Base-by-base conservation (phyloP, 208 protist species). In the Leishmania tarentolae region DNA sequence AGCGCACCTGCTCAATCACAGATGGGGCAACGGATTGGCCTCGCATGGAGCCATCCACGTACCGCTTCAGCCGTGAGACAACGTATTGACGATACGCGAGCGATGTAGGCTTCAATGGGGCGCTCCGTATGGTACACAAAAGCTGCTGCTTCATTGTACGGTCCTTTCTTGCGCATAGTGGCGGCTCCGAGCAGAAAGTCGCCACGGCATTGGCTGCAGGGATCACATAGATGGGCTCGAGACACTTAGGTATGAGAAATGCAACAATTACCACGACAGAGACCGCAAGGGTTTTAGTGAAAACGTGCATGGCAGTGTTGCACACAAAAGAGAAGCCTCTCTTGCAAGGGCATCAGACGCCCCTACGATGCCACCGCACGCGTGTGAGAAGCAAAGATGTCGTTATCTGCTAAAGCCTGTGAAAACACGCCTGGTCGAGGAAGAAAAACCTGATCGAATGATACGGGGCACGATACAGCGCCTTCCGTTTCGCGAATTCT, bases 1-100 rank as follows among this genome's bases (percentile, higher is more conserved):
- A 78, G 6, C 59, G 72, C 40, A 96, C 78, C 59, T 80, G 52
- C 76, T 65, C 79, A 73, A 83, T 76, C 61, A 95, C 85, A 37
- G 70, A 61, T 47, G 85, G 79, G 28, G 91, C 82, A 61, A 88
- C 80, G 72, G 88, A 79, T 59, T 95, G 92, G 1, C 92, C 92
- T 63, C 87, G 83, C 21, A 95, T 75, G 52, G 80, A 77, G 50
- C 77, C 82, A 31, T 72, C 65, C 44, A 82, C 75, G 37, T 92
- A 81, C n/a, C 59, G n/a, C 17, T 37, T 44, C 19, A 95, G 81
- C 40, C 90, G 80, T 31, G 47, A 50, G 35, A 86, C 17, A 19
- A 87, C 88, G 61, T 91, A 88, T 53, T 75, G 50, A 56, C 87
- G 83, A 59, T 92, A 92, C 53, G 84, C 85, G 2, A 35, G 28